These are phyloP conservation scores for Vitis hybrid DNA, from an alignment of 177 flowering plant species.

Conservation along the genomic window DNA sequence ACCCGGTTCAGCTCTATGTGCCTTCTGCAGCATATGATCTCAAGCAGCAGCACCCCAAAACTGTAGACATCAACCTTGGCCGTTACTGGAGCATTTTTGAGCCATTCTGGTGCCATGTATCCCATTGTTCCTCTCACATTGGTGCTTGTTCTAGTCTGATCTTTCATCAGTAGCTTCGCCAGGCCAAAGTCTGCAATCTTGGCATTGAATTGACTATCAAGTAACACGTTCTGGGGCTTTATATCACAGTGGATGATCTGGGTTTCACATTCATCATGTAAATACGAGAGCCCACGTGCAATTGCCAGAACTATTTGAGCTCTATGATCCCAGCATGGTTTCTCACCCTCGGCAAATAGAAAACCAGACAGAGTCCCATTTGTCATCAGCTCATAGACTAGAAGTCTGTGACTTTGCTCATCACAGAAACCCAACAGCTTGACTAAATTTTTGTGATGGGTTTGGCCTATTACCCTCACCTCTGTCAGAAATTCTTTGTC, in stretches of 20 bases:
- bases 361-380: slow-evolving; percentile 20
- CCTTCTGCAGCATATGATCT: slow-evolving; percentile 32
- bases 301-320: slow-evolving; percentile 26
- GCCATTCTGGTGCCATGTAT: no score
- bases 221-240: slow-evolving; percentile 34
- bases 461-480: slow-evolving; percentile 16
- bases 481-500: slow-evolving; percentile 23
- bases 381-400: slow-evolving; percentile 26
- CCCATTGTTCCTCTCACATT: slow-evolving; percentile 25
- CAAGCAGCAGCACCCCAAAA: slow-evolving; percentile 27
- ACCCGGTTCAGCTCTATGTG: slow-evolving; percentile 18
- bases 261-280: slow-evolving; percentile 26
- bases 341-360: slow-evolving; percentile 10
- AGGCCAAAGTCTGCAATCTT: slow-evolving; percentile 39
- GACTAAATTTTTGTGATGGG: slow-evolving; percentile 25
- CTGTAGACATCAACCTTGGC: no score
- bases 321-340: slow-evolving; percentile 24
- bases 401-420: slow-evolving; percentile 5
- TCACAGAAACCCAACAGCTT: slow-evolving; percentile 20
- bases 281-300: slow-evolving; percentile 26
- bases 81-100: no score
- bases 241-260: slow-evolving; percentile 35
- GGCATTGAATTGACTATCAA: slow-evolving; percentile 19
- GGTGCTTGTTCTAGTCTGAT: slow-evolving; percentile 33
- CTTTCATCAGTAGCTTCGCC: slow-evolving; percentile 32